Evolutionary conservation across 768 basidiomycete species (phyloP).

Genomic region (Mrakia gelida): DNA sequence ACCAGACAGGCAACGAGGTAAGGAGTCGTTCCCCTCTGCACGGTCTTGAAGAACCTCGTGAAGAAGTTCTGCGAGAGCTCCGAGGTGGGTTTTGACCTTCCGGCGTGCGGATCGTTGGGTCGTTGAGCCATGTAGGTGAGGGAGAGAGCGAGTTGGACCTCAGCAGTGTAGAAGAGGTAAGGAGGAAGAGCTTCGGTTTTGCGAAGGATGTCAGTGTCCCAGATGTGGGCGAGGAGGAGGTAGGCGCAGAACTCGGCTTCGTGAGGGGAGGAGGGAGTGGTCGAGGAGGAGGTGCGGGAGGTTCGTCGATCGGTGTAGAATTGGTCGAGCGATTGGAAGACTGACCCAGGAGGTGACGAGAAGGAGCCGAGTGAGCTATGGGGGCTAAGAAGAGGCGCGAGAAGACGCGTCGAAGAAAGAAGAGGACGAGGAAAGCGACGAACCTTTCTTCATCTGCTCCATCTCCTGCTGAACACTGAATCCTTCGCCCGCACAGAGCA

Average conservation of each 20-base stretch:
- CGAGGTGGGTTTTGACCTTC: conserved; percentile 54
- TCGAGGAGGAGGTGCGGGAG: conserved; percentile 33
- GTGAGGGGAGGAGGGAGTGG: conserved; percentile 57
- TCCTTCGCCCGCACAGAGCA: conserved; percentile 51
- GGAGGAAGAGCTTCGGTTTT: conserved; percentile 47
- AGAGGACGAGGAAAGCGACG: conserved; percentile 41
- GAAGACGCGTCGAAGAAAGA: not conserved
- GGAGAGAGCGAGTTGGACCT: conserved; percentile 74
- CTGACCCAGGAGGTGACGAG: no score
- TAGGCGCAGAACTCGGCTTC: conserved; percentile 97
- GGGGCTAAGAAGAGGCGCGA: no score
- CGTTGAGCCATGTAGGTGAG: conserved; percentile 76
- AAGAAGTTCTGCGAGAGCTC: conserved; percentile 55
- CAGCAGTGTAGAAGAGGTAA: conserved; percentile 63
- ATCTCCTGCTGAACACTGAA: conserved; percentile 61
- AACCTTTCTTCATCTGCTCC: conserved; percentile 87
- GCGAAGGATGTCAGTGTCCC: conserved; percentile 54
- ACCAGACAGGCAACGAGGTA: conserved; percentile 85
- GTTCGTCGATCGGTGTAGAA: conserved; percentile 76
- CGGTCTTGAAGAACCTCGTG: conserved; percentile 62
- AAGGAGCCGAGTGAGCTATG: no score
- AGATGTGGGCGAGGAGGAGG: conserved; percentile 84
- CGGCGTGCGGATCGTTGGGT: conserved; percentile 42
- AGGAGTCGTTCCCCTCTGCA: conserved; percentile 66
- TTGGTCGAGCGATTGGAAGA: conserved; percentile 84